Evolutionary conservation across 2,329 filamentous ascomycete genomes (phyloP).

Genomic region (Sarocladium kiliense): DNA sequence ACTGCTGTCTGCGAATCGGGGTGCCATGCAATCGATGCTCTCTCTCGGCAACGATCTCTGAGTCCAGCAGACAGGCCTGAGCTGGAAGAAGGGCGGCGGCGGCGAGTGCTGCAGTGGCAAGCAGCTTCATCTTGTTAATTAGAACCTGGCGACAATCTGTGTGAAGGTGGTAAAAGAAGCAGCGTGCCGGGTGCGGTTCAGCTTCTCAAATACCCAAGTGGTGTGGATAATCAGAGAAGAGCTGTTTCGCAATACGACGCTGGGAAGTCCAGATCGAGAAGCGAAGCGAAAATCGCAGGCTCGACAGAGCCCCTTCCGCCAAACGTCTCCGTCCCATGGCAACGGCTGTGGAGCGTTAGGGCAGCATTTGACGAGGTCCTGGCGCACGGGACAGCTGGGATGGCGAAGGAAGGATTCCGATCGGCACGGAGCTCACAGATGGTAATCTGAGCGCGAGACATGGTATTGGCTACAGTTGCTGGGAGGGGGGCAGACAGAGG

Average conservation of each 20-base stretch:
- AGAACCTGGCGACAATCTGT: too few species aligned
- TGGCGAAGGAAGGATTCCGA: not conserved
- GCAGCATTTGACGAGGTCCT: not conserved
- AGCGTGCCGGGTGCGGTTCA: not conserved
- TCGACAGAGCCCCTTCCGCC: not conserved
- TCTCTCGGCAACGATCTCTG: constrained; percentile 9
- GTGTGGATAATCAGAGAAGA: not conserved
- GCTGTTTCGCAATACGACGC: not conserved
- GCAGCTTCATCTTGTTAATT: not conserved
- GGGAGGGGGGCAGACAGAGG: too few species aligned
- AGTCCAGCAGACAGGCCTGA: constrained; percentile 8
- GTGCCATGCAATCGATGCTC: constrained; percentile 1
- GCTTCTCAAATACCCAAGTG: not conserved
- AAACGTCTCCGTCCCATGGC: not conserved
- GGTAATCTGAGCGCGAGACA: constrained; percentile 7
- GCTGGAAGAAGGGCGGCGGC: not conserved
- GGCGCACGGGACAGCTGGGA: not conserved
- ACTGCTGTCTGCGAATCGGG: constrained; percentile 4
- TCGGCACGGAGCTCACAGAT: not conserved
- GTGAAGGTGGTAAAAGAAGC: not conserved
- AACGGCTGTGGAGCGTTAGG: not conserved
- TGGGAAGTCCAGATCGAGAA: not conserved
- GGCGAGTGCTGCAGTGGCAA: not conserved
- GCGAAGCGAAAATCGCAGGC: not conserved
- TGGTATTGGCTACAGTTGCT: not conserved